Base-by-base conservation (phyloP, 2,329 filamentous ascomycete genomes). In the Bisporella sp. region DNA sequence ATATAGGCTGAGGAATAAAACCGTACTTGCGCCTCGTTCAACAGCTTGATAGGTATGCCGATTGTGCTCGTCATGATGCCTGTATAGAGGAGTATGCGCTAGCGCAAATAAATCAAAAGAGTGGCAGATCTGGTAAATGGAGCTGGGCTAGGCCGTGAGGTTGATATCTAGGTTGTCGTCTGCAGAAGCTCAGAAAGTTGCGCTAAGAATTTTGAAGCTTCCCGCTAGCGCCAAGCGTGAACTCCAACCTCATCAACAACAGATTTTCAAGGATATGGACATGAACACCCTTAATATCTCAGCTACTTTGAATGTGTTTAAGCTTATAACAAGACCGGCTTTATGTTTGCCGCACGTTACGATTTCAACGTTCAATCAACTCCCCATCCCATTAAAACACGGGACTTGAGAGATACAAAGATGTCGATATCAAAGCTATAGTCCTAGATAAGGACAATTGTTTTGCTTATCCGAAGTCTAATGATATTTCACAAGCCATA, bases 381-480 rank as follows among this genome's bases (percentile, higher is more conserved):
- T 95, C 4, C 89, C 89, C 5, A 75, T 88, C 28, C 88, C 89
- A 1, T 69, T 95, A 5, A 81, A n/a, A 82, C 51, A 77, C 74
- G 56, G 85, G 76, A 6, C 83, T 90, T 60, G 69, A 69, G 54
- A 75, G 73, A 53, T 75, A 74, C 47, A 76, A 74, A 62, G 77
- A 77, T 65, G 82, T 75, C 51, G 81, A 83, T 58, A 96, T 99
- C 62, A 84, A 79, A 62, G 93, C 92, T 1, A 84, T 99, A 43
- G 82, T 99, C 11, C 76, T 99, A 8, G 93, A 99, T 71, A 99
- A 99, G 71, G 93, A 99, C 67, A 95, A 97, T 65, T 95, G 89
- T 63, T 93, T 95, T 70, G 86, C 89, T 1, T 76, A 82, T 45
- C 87, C 89, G 0, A 79, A 90, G 55, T 73, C 78, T 3, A 86